Base-by-base conservation (phyloP, 805 yeast genomes). In the Saturnispora mendoncae region DNA sequence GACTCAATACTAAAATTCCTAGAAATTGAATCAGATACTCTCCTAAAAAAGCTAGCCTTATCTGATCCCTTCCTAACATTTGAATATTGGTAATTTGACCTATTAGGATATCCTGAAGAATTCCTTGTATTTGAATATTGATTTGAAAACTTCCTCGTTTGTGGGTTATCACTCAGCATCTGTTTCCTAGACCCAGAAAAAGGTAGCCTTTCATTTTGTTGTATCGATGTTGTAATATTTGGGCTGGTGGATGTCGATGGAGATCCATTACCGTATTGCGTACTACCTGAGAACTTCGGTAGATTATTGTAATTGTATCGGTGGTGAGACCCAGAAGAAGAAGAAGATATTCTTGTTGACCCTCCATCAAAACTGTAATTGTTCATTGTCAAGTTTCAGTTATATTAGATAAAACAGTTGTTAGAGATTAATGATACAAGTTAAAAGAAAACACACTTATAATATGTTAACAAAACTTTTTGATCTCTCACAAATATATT, bases 171-270 rank as follows among this genome's bases (percentile, higher is more conserved):
- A 14, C 38, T 28, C 10, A 44, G 29, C 32, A 39, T 41, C 7
- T 44, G 45, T 30, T 41, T 48, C 23, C 42, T 26, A 2, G 45
- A 38, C 15, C 51, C 44, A 7, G 38, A 38, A 36, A 50, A 50
- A 5, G 53, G 53, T 17, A 49, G 28, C 9, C 42, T 42, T 5
- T 28, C 41, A 21, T 26, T 36, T 10, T 34, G 34, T 6, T 31
- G 23, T 9, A 33, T 14, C 12, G 25, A 14, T 3, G 37, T 28
- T 14, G 37, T 10, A 29, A 33, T 18, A 10, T 26, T 27, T 4
- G 18, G 30, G 14, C 18, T 39, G 6, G 39, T 8, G 23, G 36
- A 36, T 4, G 35, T 36, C n/a, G 41, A 14, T 4, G 15, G 20
- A 10, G 33, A 20, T 15, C 27, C 20, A 19, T 39, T 31, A 27